These are phyloP conservation scores for Malus sylvestris DNA, from an alignment of 306 rosid species.

Conservation along the genomic window DNA sequence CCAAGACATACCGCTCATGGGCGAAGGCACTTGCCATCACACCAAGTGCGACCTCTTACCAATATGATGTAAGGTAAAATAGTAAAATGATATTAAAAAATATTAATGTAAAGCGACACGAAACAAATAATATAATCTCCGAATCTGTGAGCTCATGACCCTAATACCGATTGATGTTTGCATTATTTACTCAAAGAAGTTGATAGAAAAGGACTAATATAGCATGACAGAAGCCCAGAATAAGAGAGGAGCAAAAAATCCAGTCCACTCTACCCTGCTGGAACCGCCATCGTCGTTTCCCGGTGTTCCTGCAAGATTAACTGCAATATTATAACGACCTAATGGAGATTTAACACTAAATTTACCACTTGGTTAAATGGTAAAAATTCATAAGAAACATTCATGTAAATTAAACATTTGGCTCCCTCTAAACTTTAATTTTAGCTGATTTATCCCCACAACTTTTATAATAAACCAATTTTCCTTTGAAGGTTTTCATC, in stretches of 20 bases:
- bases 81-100: constrained; percentile 10
- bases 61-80: neutral
- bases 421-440: no score
- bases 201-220: constrained; percentile 10
- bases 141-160: neutral
- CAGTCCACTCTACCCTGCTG: constrained; percentile 30
- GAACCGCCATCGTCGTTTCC: constrained; percentile 19
- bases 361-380: neutral
- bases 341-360: no score
- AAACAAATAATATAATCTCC: constrained; percentile 8
- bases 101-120: constrained; percentile 6
- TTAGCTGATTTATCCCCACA: no score
- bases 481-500: no score
- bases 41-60: neutral
- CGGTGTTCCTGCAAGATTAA: constrained; percentile 15
- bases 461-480: no score
- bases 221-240: constrained; percentile 34
- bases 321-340: neutral
- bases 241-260: constrained; percentile 34
- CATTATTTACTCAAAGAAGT: constrained; percentile 12
- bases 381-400: no score
- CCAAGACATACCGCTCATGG: no score
- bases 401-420: no score
- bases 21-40: no score
- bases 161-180: neutral